Evolutionary conservation across 2,329 filamentous ascomycete species (phyloP).

Genomic region (Colletotrichum siamense): DNA sequence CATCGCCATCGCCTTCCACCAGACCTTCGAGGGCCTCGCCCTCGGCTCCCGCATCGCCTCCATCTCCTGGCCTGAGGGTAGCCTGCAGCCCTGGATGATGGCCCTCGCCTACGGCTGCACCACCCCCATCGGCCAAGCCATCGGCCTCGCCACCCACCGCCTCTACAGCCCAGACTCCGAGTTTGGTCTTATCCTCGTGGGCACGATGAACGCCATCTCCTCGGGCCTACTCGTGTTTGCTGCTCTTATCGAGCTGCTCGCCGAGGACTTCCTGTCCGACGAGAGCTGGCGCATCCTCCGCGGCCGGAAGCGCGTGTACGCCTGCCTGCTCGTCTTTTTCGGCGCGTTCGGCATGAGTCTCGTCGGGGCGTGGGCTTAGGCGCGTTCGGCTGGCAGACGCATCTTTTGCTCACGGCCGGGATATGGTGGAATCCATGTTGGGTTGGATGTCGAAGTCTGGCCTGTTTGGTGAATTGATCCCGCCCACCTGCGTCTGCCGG

Average conservation of each 20-base stretch:
- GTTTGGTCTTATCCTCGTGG: constrained; percentile 71
- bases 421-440: background rate
- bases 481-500: background rate
- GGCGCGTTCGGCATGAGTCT: constrained; percentile 69
- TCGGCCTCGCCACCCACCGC: constrained; percentile 72
- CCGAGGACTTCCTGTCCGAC: constrained; percentile 73
- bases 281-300: constrained; percentile 64
- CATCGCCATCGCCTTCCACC: constrained; percentile 80
- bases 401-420: background rate
- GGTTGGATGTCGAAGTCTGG: background rate
- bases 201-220: constrained; percentile 77
- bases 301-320: constrained; percentile 57
- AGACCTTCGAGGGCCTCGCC: constrained; percentile 62
- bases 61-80: constrained; percentile 47
- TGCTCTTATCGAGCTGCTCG: constrained; percentile 73
- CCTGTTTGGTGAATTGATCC: background rate
- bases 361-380: constrained; percentile 67
- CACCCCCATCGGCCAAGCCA: constrained; percentile 77
- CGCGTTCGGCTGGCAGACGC: background rate
- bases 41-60: constrained; percentile 69
- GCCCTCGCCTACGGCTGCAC: constrained; percentile 62
- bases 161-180: constrained; percentile 73
- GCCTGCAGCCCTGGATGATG: constrained; percentile 61
- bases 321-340: constrained; percentile 61
- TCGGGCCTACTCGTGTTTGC: constrained; percentile 76